phyloP scores from a whole-genome alignment of 2,329 filamentous ascomycete species.

The Colletotrichum agaves region DNA sequence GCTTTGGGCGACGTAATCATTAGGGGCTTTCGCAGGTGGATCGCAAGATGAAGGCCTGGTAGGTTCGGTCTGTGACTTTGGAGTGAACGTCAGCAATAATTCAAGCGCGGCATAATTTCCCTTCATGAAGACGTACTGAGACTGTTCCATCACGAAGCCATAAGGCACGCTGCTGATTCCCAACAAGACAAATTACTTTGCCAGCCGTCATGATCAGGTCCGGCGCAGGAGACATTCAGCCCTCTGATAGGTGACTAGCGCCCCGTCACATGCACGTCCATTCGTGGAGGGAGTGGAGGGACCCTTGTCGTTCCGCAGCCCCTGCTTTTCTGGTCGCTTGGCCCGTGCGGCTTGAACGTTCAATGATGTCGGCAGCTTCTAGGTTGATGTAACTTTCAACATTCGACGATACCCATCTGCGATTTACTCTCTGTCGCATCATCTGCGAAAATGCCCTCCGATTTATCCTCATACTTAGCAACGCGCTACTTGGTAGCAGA shows the following conservation, averaged over 20 bases:
- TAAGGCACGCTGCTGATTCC: not conserved
- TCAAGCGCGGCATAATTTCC: not conserved
- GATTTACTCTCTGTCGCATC: not conserved
- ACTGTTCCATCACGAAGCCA: conserved; percentile 29
- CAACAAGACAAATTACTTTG: not conserved
- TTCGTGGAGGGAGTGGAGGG: conserved; percentile 7
- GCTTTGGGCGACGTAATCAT: conserved; percentile 32
- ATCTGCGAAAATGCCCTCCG: conserved; percentile 58
- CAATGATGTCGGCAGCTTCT: conserved; percentile 9
- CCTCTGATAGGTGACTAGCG: conserved; percentile 36
- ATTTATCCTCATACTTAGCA: conserved; percentile 86
- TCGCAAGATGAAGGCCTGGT: conserved; percentile 13
- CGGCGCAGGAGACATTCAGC: conserved; percentile 23
- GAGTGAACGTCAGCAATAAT: not conserved
- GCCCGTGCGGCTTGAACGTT: conserved; percentile 16
- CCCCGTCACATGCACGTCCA: conserved; percentile 33
- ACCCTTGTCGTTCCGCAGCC: conserved; percentile 16
- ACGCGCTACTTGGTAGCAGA: conserved; percentile 83
- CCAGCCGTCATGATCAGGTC: conserved; percentile 22
- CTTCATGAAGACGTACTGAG: conserved; percentile 10
- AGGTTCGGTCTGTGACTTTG: conserved; percentile 17
- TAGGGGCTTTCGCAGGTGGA: conserved; percentile 23
- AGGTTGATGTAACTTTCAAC: not conserved
- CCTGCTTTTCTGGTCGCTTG: conserved; percentile 23
- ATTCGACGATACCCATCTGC: conserved; percentile 6